Conservation (phyloP, 2,329 filamentous ascomycete genomes). For the Dactylellina haptotyla region DNA sequence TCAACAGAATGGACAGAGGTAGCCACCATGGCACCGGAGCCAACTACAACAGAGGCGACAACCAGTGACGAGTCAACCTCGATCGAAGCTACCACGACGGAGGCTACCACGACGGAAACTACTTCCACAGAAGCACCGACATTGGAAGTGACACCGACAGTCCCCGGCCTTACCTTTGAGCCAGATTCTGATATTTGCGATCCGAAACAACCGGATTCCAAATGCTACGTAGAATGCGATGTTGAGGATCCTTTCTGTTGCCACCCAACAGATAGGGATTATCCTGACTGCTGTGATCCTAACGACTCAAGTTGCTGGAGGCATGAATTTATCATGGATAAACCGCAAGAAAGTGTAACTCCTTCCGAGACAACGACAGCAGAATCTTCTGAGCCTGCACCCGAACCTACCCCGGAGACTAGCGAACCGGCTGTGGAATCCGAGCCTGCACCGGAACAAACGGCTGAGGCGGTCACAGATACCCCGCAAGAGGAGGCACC, state of each 20-base stretch:
- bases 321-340: conserved; percentile 42
- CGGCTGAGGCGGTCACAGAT: neutral
- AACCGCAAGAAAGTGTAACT: neutral
- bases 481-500: neutral
- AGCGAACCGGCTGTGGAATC: neutral
- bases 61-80: neutral
- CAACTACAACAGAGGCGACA: neutral
- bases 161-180: conserved; percentile 30
- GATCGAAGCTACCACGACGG: neutral
- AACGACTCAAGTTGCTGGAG: conserved; percentile 47
- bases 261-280: conserved; percentile 40
- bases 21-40: too few species aligned
- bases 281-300: conserved; percentile 44
- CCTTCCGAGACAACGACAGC: conserved; percentile 12
- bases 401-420: neutral
- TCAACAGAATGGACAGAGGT: too few species aligned
- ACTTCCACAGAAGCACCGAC: neutral
- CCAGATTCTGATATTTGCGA: conserved; percentile 30
- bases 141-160: conserved; percentile 3
- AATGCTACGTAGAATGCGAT: conserved; percentile 41
- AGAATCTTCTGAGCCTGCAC: neutral
- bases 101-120: neutral
- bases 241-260: conserved; percentile 46
- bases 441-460: conserved; percentile 1
- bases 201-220: conserved; percentile 37